Percentiles rank a stretch among this genome's conserved stretches.
These are phyloP conservation scores for Gossypioides kirkii DNA, from an alignment of 345 rosid genomes.

Conservation along the genomic window DNA sequence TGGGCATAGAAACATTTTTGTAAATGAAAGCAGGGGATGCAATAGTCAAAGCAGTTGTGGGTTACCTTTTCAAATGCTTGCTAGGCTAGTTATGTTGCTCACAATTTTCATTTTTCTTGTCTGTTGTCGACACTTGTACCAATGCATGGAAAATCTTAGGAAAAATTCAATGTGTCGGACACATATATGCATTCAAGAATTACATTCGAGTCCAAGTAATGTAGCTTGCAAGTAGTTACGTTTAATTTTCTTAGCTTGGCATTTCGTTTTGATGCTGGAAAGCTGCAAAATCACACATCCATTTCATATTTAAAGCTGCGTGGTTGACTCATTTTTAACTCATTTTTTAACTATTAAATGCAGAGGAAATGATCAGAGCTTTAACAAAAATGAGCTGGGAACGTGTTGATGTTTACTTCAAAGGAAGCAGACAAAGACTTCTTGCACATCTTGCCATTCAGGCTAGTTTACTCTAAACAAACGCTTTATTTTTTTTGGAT, in stretches of 20 bases:
- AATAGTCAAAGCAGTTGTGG: not conserved
- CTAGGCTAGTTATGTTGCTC: not conserved
- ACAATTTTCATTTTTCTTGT: not conserved
- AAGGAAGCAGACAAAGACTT: constrained; percentile 55
- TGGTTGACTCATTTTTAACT: not conserved
- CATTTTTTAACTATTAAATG: constrained; percentile 11
- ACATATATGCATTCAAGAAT: not conserved
- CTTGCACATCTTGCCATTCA: constrained; percentile 76
- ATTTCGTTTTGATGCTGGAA: not conserved
- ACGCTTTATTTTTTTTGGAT: not conserved
- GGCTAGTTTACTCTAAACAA: constrained; percentile 34
- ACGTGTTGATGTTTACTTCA: constrained; percentile 71
- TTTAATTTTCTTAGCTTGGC: not conserved
- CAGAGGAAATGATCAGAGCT: constrained; percentile 72
- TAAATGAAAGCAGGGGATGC: not conserved
- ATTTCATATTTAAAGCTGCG: constrained; percentile 4
- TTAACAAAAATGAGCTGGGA: constrained; percentile 72
- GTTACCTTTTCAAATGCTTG: not conserved
- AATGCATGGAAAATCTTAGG: not conserved
- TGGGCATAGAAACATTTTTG: not conserved
- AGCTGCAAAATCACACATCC: not conserved
- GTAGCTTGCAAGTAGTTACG: not conserved
- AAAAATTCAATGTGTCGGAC: not conserved
- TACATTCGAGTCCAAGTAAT: not conserved
- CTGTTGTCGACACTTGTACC: not conserved